Percentiles rank a stretch among this genome's conserved stretches.
phyloP scores from a whole-genome alignment of 176 grass and related monocot species.

The Leersia perrieri region DNA sequence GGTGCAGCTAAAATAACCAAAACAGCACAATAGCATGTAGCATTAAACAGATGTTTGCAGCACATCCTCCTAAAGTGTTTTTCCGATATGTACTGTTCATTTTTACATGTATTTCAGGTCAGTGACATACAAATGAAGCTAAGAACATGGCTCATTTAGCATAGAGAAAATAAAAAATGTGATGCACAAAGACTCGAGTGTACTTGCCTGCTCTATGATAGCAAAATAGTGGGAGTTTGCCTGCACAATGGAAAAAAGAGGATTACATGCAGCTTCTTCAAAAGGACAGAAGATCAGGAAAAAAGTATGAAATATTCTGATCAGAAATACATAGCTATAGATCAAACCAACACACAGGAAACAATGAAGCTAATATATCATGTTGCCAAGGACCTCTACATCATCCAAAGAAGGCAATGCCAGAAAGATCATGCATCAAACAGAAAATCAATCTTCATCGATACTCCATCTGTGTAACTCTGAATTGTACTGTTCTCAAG shows the following conservation, averaged over 20 bases:
- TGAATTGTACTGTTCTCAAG: neutral
- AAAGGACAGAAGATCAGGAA: slow-evolving; percentile 4
- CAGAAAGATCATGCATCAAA: slow-evolving; percentile 3
- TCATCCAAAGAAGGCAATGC: neutral
- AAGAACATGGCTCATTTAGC: neutral
- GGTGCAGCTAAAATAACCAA: neutral
- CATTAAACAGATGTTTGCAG: slow-evolving; percentile 10
- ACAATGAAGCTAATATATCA: slow-evolving; percentile 6
- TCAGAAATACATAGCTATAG: neutral
- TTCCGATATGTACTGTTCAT: neutral
- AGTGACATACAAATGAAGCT: neutral
- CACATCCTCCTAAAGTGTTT: neutral
- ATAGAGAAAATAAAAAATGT: neutral
- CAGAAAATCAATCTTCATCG: neutral
- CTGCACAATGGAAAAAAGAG: slow-evolving; percentile 51
- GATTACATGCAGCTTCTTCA: slow-evolving; percentile 15
- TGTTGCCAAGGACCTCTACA: slow-evolving; percentile 1
- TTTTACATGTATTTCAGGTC: neutral
- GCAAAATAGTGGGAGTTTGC: slow-evolving; percentile 98
- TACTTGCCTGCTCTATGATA: slow-evolving; percentile 93
- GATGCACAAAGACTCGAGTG: neutral
- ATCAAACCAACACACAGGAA: neutral
- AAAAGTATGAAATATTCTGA: neutral
- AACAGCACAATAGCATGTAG: slow-evolving; percentile 8
- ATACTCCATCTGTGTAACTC: neutral